Base-by-base conservation (phyloP, 352 stramenopile species). In the Thraustotheca clavata region DNA sequence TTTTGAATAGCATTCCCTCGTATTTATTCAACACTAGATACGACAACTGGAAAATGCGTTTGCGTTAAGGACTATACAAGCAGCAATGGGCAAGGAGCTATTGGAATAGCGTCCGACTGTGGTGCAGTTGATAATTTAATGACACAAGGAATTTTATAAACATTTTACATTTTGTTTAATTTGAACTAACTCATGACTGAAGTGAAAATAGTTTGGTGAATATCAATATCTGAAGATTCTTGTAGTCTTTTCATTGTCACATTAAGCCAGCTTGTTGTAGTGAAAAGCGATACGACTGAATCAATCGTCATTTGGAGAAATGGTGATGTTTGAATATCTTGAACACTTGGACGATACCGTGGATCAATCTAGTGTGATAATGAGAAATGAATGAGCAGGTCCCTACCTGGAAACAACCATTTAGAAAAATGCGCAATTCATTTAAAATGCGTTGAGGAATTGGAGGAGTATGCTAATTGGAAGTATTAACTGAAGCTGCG, bases 91-190 rank as follows among this genome's bases (percentile, higher is more conserved):
- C 68, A 69, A n/a, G 80, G 76, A 7, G 62, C 52, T 31, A 73
- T 77, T 33, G 83, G 83, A 0, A 38, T 66, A 1, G 39, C 86
- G 14, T 49, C 77, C 43, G 81, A 94, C 63, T 94, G 85, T 52
- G 85, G 83, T 3, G 71, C 70, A 9, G 73, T 87, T 6, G 76
- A 88, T 55, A 24, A 62, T 2, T 87, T 91, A 59, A 86, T 83
- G 73, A 83, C 70, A 0, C 79, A 89, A 40, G 80, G 78, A 0
- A 67, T 80, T 48, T 61, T 87, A 6, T 86, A 39, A 71, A 62
- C 3, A 57, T 18, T 40, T 6, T 40, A 20, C 20, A 18, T 18
- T 59, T 20, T 38, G 43, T 52, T 52, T 52, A 52, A n/a, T n/a
- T n/a, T n/a, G n/a, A n/a, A n/a, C n/a, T n/a, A n/a, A n/a, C n/a